Conservation (phyloP, 2,329 filamentous ascomycete genomes). For the Albifimbria verrucaria region DNA sequence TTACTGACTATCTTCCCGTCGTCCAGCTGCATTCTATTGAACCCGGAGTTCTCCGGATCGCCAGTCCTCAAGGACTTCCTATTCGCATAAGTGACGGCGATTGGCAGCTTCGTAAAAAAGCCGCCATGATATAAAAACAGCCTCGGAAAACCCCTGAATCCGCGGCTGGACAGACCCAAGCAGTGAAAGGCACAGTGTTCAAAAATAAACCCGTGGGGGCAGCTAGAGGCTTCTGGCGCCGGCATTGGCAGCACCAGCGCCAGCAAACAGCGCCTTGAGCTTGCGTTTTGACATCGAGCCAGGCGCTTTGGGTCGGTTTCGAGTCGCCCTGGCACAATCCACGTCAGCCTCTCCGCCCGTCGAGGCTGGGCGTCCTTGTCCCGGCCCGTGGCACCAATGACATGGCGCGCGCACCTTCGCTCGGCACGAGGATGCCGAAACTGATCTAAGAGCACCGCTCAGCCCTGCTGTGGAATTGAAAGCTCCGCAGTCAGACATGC, state of each 20-base stretch:
- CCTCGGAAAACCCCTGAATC: too few relatives aligned
- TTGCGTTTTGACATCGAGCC: not conserved
- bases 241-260: not conserved
- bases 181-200: too few relatives aligned
- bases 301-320: not conserved
- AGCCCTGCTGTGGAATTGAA: not conserved
- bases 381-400: not conserved
- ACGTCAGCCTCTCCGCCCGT: not conserved
- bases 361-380: not conserved
- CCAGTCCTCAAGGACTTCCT: slow-evolving; percentile 89
- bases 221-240: too few relatives aligned
- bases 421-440: not conserved
- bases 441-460: not conserved
- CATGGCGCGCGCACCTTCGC: not conserved
- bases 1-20: too few relatives aligned
- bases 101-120: too few relatives aligned
- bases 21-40: slow-evolving; percentile 78
- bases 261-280: not conserved
- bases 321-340: not conserved
- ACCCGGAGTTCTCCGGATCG: slow-evolving; percentile 91
- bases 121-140: too few relatives aligned
- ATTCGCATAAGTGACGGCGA: slow-evolving; percentile 53
- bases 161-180: too few relatives aligned
- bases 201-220: too few relatives aligned
- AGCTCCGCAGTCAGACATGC: not conserved